Base-by-base conservation (phyloP, 2,329 filamentous ascomycete species). In the Colletotrichum simmondsii region DNA sequence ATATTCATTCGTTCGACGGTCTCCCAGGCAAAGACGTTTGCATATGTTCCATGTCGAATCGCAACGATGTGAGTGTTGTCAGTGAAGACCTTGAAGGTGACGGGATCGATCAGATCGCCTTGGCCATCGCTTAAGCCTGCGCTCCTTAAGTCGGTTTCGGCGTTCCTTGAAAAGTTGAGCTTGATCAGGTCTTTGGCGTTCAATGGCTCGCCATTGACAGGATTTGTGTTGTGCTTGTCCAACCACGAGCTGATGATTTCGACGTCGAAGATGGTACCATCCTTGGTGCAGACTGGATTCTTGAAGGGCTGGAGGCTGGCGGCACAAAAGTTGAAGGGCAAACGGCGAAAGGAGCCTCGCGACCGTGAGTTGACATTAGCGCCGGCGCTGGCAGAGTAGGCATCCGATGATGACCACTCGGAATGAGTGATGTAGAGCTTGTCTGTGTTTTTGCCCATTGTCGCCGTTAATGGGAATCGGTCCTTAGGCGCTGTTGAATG, bases 291-390 rank as follows among this genome's bases (percentile, higher is more conserved):
- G 46, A 99, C 97, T 5, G 97, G 95, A 79, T 98, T 94, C 79
- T 92, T 91, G 86, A 98, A 99, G 8, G 97, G 97, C 80, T 98
- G 97, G 42, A 99, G 92, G 73, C 94, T 97, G 52, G 97, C 92
- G 74, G 97, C 95, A 89, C 97, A 99, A 85, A 97, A 98, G 87
- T 98, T 98, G 90, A 97, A 99, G 35, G 97, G 97, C 1, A 99
- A 90, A 58, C 95, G 93, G 79, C 93, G 94, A 86, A 98, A 98
- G 49, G 90, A 88, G 75, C 90, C 89, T 26, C 88, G 81, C 82
- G 88, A 83, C 84, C 92, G 81, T 80, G 89, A 81, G 52, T 66
- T 67, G 69, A 93, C 90, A 77, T 91, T 91, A 68, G 92, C 88
- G 77, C 93, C 93, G 32, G 89, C 92, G 80, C 92, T 95, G 76